Evolutionary conservation across 1,284 basidiomycete species (phyloP).

Genomic region (Ceratobasidium sp.): DNA sequence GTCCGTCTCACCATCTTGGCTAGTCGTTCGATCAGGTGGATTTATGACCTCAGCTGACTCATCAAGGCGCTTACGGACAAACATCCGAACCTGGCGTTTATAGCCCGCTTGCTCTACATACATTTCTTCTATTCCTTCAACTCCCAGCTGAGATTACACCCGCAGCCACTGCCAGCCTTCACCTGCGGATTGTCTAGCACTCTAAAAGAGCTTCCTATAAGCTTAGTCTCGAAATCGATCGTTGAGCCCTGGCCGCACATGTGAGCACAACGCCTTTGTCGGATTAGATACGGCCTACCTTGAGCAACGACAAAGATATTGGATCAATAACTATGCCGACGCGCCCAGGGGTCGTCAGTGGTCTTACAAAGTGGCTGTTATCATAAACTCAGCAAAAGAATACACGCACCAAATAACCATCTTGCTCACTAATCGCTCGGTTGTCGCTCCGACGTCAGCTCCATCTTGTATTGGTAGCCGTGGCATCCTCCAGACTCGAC

Average conservation of each 20-base stretch:
- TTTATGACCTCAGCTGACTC: slow-evolving; percentile 41
- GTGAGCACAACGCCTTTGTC: slow-evolving; percentile 6
- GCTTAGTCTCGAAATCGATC: slow-evolving; percentile 89
- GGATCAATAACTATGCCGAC: slow-evolving; percentile 77
- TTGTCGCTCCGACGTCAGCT: slow-evolving; percentile 70
- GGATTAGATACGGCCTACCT: slow-evolving; percentile 53
- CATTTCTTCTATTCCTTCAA: slow-evolving; percentile 66
- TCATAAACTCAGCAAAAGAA: slow-evolving; percentile 26
- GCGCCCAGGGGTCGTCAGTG: slow-evolving; percentile 48
- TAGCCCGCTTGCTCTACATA: background rate
- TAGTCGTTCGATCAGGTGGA: slow-evolving; percentile 31
- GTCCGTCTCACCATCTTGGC: background rate
- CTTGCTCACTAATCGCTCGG: slow-evolving; percentile 82
- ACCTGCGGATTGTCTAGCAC: slow-evolving; percentile 86
- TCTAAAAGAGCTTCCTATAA: slow-evolving; percentile 89
- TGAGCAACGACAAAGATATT: slow-evolving; percentile 81
- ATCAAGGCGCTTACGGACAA: slow-evolving; percentile 4
- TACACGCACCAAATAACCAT: background rate
- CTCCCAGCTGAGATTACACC: slow-evolving; percentile 93
- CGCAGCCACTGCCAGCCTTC: slow-evolving; percentile 86
- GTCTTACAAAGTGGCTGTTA: slow-evolving; percentile 40
- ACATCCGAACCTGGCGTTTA: background rate
- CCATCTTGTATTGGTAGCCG: slow-evolving; percentile 93
- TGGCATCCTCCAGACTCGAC: slow-evolving; percentile 94
- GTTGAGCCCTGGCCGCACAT: slow-evolving; percentile 69